phyloP scores from a whole-genome alignment of 441 rosid genomes.

The Cnidoscolus chayamansa region DNA sequence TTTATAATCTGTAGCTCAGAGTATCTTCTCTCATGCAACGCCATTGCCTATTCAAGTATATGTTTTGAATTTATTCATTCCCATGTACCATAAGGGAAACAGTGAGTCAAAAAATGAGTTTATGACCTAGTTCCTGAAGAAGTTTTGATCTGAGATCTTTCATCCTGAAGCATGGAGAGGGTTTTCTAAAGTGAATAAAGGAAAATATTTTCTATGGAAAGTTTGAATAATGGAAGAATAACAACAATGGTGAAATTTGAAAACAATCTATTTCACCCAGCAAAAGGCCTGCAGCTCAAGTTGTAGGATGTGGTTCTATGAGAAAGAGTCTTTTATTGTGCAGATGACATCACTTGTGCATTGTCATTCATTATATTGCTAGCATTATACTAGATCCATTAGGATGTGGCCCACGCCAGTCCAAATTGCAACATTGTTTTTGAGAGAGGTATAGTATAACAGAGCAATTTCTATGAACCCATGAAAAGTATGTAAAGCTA shows the following conservation, averaged over 20 bases:
- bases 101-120: slow-evolving; percentile 1
- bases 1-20: neutral
- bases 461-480: too few species aligned
- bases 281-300: neutral
- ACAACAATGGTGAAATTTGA: neutral
- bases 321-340: too few species aligned
- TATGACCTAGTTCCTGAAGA: neutral
- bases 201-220: neutral
- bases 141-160: neutral
- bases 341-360: neutral
- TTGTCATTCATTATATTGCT: neutral
- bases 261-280: neutral
- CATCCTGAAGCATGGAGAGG: neutral
- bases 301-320: neutral
- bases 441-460: too few species aligned
- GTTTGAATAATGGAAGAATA: neutral
- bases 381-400: too few species aligned
- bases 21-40: neutral
- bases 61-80: slow-evolving; percentile 10
- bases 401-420: too few species aligned
- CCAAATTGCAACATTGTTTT: too few species aligned
- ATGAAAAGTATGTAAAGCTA: too few species aligned
- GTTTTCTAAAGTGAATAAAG: neutral
- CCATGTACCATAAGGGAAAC: neutral
- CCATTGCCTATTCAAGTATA: neutral